These are phyloP conservation scores for Leucocoprinus leucothites DNA, from an alignment of 768 basidiomycete genomes.

Conservation along the genomic window DNA sequence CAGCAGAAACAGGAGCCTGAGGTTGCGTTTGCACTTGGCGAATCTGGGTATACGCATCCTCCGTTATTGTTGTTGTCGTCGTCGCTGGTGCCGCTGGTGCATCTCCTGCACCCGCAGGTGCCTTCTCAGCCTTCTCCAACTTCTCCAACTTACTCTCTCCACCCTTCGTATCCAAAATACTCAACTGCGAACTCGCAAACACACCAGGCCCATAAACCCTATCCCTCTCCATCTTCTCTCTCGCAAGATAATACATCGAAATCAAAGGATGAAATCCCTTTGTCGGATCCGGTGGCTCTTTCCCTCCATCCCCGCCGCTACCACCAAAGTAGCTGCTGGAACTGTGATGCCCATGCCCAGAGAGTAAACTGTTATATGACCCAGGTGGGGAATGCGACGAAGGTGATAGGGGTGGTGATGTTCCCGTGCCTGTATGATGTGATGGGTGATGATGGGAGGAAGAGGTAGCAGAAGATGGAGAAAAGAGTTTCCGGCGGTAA, in stretches of 20 bases:
- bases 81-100: too few relatives aligned
- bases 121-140: constrained; percentile 1
- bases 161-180: constrained; percentile 34
- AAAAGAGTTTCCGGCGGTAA: constrained; percentile 87
- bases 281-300: constrained; percentile 75
- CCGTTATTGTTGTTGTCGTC: constrained; percentile 10
- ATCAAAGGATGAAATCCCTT: constrained; percentile 92
- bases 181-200: constrained; percentile 90
- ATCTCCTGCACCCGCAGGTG: too few relatives aligned
- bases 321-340: constrained; percentile 26
- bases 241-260: constrained; percentile 93
- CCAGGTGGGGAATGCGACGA: constrained; percentile 53
- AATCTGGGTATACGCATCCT: constrained; percentile 11
- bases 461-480: too few relatives aligned
- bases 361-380: constrained; percentile 54
- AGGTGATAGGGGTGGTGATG: constrained; percentile 40
- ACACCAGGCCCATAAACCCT: constrained; percentile 90
- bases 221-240: constrained; percentile 95
- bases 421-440: constrained; percentile 29
- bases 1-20: constrained; percentile 23
- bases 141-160: background rate
- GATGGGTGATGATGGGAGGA: too few relatives aligned
- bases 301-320: constrained; percentile 37
- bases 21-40: constrained; percentile 17
- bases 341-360: too few relatives aligned